These are phyloP conservation scores for Pseudevernia furfuracea DNA, from an alignment of 495 filamentous ascomycete genomes.

Conservation along the genomic window DNA sequence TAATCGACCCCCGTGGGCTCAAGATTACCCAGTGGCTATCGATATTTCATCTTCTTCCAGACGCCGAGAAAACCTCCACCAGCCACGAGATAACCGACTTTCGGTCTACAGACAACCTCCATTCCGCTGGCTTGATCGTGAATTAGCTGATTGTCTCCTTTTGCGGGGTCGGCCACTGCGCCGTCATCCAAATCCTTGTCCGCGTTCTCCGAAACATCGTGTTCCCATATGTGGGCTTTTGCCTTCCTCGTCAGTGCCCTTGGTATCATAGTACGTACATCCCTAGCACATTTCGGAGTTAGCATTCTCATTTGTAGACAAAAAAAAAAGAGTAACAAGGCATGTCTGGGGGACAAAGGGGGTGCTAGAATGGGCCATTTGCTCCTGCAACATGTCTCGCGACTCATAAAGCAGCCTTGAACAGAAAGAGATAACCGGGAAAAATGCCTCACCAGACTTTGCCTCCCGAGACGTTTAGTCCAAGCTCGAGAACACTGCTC, in stretches of 20 bases:
- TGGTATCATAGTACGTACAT: constrained; percentile 50
- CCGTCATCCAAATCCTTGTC: not conserved
- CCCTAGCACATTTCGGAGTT: constrained; percentile 42
- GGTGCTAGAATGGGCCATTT: too few species aligned
- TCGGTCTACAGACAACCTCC: constrained; percentile 59
- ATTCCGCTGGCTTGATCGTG: constrained; percentile 2
- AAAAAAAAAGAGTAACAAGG: not conserved
- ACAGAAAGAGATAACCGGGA: too few species aligned
- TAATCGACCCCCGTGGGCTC: not conserved
- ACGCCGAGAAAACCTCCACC: constrained; percentile 68
- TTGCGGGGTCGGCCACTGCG: not conserved
- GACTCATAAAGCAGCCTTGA: too few species aligned
- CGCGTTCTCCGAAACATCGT: not conserved
- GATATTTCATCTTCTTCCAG: constrained; percentile 45
- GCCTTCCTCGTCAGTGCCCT: constrained; percentile 24
- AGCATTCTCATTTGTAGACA: not conserved
- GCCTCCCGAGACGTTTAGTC: constrained; percentile 46
- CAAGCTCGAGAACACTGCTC: constrained; percentile 60
- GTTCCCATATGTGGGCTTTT: not conserved
- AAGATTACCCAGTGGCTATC: not conserved
- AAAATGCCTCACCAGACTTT: constrained; percentile 25
- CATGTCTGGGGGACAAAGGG: too few species aligned
- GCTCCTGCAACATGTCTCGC: too few species aligned
- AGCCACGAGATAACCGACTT: constrained; percentile 51
- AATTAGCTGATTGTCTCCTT: constrained; percentile 22